A percentile compares a stretch with the other conserved stretches of the same genome.
Evolutionary conservation across 306 rosid species (phyloP).

Genomic region (Vigna radiata): DNA sequence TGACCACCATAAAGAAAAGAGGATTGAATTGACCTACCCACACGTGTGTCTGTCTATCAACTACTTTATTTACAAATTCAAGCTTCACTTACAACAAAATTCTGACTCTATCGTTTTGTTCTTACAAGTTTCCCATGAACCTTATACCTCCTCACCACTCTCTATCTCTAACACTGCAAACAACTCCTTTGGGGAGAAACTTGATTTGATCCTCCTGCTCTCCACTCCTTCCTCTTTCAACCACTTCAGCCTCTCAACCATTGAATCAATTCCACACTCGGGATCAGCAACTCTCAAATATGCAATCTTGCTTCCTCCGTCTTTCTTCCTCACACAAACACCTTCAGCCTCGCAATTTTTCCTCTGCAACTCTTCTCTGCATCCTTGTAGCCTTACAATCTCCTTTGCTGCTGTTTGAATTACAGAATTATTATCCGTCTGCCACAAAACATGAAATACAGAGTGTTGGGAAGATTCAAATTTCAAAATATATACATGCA

Average conservation of each 20-base stretch:
- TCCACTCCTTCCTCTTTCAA: constrained; percentile 56
- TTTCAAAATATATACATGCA: too few relatives aligned
- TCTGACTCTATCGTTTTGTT: background rate
- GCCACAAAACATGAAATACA: background rate
- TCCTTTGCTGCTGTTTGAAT: constrained; percentile 58
- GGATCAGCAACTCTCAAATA: constrained; percentile 52
- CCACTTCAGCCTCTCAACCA: constrained; percentile 60
- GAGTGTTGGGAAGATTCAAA: background rate
- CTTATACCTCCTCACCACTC: constrained; percentile 45
- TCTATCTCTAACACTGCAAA: constrained; percentile 54
- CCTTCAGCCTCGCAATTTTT: constrained; percentile 49
- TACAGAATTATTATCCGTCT: constrained; percentile 75
- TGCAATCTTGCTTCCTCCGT: constrained; percentile 34
- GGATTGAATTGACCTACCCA: constrained; percentile 10
- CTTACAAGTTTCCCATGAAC: constrained; percentile 25
- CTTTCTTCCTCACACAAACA: background rate
- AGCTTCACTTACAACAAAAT: background rate
- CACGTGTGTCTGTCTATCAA: too few relatives aligned
- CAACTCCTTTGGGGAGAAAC: constrained; percentile 53
- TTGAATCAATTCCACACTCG: constrained; percentile 58
- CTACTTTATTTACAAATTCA: too few relatives aligned
- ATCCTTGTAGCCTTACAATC: constrained; percentile 52
- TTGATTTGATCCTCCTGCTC: constrained; percentile 53
- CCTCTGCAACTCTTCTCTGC: constrained; percentile 55
- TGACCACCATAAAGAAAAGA: background rate